Percentiles rank a stretch among this genome's conserved stretches.
phyloP scores from a whole-genome alignment of 176 grass and related monocot species.

The Carex kokanica region DNA sequence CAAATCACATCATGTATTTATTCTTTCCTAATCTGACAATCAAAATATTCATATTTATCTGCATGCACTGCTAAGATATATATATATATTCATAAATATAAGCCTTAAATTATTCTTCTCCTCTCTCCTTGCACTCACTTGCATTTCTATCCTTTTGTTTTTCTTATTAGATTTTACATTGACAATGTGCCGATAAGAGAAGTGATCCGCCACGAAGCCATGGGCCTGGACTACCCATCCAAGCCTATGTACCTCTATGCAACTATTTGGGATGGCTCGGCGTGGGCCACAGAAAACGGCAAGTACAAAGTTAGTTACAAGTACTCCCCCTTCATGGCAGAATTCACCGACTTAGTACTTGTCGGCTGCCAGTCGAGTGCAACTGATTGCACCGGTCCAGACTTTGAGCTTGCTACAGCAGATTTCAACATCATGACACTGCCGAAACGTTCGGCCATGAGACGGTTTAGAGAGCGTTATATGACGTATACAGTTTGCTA shows the following conservation, averaged over 20 bases:
- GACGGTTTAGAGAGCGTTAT: constrained; percentile 46
- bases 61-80: not conserved
- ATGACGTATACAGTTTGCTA: constrained; percentile 88
- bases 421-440: constrained; percentile 60
- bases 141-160: not conserved
- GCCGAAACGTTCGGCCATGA: constrained; percentile 66
- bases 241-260: constrained; percentile 92
- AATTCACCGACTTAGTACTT: constrained; percentile 70
- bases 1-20: constrained; percentile 61
- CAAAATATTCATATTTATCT: not conserved
- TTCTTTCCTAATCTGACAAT: not conserved
- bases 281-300: constrained; percentile 70
- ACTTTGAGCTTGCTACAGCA: constrained; percentile 39
- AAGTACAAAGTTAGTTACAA: constrained; percentile 68
- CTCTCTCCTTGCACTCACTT: not conserved
- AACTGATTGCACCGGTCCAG: not conserved
- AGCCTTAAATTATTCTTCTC: not conserved
- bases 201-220: constrained; percentile 35
- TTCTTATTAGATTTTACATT: constrained; percentile 48
- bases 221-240: constrained; percentile 64
- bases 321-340: constrained; percentile 65
- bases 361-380: constrained; percentile 39
- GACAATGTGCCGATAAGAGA: constrained; percentile 74
- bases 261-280: constrained; percentile 88
- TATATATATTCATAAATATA: not conserved